Conservation (phyloP, 2,329 filamentous ascomycete species). For the Fonsecaea erecta region DNA sequence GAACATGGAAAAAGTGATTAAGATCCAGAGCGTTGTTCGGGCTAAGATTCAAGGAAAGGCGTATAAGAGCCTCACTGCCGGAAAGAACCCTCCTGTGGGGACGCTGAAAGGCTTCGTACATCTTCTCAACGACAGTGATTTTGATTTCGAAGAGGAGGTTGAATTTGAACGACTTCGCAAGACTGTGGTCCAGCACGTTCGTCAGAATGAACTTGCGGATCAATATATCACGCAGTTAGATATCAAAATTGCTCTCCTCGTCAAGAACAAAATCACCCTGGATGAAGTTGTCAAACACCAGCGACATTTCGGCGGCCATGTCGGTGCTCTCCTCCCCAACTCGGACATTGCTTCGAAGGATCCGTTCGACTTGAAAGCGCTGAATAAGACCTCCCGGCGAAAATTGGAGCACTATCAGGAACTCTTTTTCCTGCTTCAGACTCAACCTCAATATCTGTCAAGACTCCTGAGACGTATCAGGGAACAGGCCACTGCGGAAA, state of each 20-base stretch:
- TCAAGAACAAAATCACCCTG: constrained; percentile 99
- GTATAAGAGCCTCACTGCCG: constrained; percentile 94
- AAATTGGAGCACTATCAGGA: constrained; percentile 98
- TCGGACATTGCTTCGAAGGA: constrained; percentile 86
- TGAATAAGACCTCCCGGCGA: constrained; percentile 94
- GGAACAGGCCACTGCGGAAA: constrained; percentile 82
- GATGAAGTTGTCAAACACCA: constrained; percentile 98
- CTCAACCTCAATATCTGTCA: constrained; percentile 91
- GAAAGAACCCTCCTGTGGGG: constrained; percentile 94
- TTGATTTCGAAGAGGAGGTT: constrained; percentile 98
- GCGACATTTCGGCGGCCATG: constrained; percentile 90
- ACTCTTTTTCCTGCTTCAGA: constrained; percentile 95
- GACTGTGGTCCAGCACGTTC: constrained; percentile 94
- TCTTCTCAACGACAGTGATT: constrained; percentile 94
- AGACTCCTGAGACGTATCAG: constrained; percentile 83
- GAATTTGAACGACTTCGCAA: constrained; percentile 95
- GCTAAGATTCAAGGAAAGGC: constrained; percentile 96
- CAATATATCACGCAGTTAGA: constrained; percentile 98
- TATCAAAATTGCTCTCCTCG: constrained; percentile 96
- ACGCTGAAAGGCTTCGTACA: constrained; percentile 99
- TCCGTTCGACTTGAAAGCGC: constrained; percentile 92
- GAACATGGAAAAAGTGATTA: constrained; percentile 99
- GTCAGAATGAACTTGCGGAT: constrained; percentile 95
- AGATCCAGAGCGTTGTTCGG: constrained; percentile 95
- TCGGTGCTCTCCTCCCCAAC: constrained; percentile 82